Evolutionary conservation across 345 rosid genomes (phyloP), one percentile per base, ranked within the genome.

Genomic region (Rhodamnia rubescens): DNA sequence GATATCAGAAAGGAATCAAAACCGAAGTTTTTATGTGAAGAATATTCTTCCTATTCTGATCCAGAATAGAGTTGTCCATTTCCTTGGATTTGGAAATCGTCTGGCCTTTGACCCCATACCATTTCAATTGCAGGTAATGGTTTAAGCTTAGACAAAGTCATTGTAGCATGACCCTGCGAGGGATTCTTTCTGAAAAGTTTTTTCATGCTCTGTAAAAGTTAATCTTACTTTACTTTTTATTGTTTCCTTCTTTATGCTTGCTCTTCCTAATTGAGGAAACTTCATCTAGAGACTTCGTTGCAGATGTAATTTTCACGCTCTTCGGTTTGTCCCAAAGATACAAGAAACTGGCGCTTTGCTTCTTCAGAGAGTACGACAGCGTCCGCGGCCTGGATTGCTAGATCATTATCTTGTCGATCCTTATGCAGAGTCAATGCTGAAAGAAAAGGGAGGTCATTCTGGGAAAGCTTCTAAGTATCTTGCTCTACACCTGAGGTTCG

Each of bases 81-180:
- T 97, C 85, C 83, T 93, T 59, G 99, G 99, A 89, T 97, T 93
- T 80, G 99, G 99, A 84, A 95, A 97, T 88, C 98, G 99, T 82
- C 89, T 97, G 88, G 99, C 99, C 53, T 96, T 95, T 89, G 99
- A 97, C 50, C 99, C 99, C 5, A 92, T 96, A 84, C 98, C 98
- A 1, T 95, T 91, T 90, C 84, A 94, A 84, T 90, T 97, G 90
- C 99, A 97, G 98, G 99, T 96, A 91, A 87, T 87, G 52, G 36
- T 90, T 44, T 78, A 53, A n/a, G 51, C 29, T 61, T 85, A 26
- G 52, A 56, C 42, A 55, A 18, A 36, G 18, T 80, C 57, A 82
- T n/a, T 74, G 26, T 47, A 24, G 86, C 83, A 84, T 51, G 32
- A 64, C 44, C 22, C 78, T 64, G 3, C 18, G 78, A 69, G 47